Evolutionary conservation across 2,329 filamentous ascomycete genomes (phyloP).

Genomic region (Lasiodiplodia hormozganensis): DNA sequence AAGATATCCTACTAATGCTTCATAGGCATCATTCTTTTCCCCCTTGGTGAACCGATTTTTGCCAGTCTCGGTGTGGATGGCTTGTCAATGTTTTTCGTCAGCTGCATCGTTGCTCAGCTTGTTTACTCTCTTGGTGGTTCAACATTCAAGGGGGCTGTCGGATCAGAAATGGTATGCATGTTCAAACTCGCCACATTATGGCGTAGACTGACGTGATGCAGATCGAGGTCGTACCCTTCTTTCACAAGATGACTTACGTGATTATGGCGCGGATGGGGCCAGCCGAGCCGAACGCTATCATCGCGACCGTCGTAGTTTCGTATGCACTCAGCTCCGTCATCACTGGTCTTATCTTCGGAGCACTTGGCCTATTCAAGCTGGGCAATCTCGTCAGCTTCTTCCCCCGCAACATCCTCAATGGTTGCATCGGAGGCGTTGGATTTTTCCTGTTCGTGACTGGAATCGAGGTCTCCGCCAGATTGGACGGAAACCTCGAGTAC

Average conservation of each 20-base stretch:
- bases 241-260: constrained; percentile 95
- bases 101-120: constrained; percentile 91
- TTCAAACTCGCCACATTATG: constrained; percentile 4
- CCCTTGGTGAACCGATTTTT: constrained; percentile 86
- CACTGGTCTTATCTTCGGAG: constrained; percentile 89
- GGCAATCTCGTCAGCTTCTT: constrained; percentile 97
- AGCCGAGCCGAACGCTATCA: constrained; percentile 81
- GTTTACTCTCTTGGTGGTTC: constrained; percentile 86
- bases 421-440: constrained; percentile 95
- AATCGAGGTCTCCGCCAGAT: constrained; percentile 87
- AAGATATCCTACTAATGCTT: constrained; percentile 1
- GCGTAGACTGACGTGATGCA: constrained; percentile 40
- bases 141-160: constrained; percentile 87
- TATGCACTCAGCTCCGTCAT: constrained; percentile 91
- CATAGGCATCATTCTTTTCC: constrained; percentile 89
- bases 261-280: constrained; percentile 81
- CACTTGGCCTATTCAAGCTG: constrained; percentile 85
- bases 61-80: constrained; percentile 86
- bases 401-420: constrained; percentile 92
- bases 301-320: constrained; percentile 91
- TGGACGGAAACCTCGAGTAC: constrained; percentile 86
- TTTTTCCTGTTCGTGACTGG: constrained; percentile 93
- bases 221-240: constrained; percentile 98
- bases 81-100: constrained; percentile 98
- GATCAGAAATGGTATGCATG: constrained; percentile 79